These are phyloP conservation scores for Fusarium xyrophilum DNA, from an alignment of 2,329 filamentous ascomycete genomes.

Conservation along the genomic window DNA sequence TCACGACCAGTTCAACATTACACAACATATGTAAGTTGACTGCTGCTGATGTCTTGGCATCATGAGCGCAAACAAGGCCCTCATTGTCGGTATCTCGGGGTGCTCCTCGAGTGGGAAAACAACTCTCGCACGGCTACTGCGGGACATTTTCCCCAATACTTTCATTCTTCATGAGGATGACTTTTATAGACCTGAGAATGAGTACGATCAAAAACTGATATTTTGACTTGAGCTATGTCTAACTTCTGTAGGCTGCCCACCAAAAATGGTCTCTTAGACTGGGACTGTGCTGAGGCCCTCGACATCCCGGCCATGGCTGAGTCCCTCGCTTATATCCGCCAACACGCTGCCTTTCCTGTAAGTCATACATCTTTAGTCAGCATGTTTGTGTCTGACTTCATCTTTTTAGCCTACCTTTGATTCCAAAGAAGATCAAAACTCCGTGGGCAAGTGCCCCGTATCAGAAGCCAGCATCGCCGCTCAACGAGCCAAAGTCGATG, in stretches of 20 bases:
- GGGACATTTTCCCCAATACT: slow-evolving; percentile 77
- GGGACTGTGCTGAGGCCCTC: slow-evolving; percentile 87
- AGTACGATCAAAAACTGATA: slow-evolving; percentile 55
- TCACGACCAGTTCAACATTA: not conserved
- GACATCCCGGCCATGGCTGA: slow-evolving; percentile 72
- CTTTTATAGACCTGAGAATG: slow-evolving; percentile 83
- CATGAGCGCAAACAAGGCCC: slow-evolving; percentile 53
- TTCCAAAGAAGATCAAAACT: slow-evolving; percentile 66
- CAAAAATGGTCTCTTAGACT: slow-evolving; percentile 75
- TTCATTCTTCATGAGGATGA: slow-evolving; percentile 96
- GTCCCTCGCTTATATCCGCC: slow-evolving; percentile 73
- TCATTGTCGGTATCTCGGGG: slow-evolving; percentile 84
- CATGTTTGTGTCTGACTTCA: not conserved
- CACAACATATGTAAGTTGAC: not conserved
- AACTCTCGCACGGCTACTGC: slow-evolving; percentile 83
- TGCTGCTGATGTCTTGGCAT: not conserved
- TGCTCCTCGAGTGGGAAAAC: slow-evolving; percentile 95
- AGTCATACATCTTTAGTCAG: slow-evolving; percentile 39
- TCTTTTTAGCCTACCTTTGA: slow-evolving; percentile 41
- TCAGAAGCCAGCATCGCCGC: slow-evolving; percentile 54
- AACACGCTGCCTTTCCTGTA: slow-evolving; percentile 70
- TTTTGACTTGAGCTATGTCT: not conserved
- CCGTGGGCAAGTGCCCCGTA: slow-evolving; percentile 62
- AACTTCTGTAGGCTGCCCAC: slow-evolving; percentile 53
- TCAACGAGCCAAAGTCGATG: slow-evolving; percentile 56